Conservation (phyloP, 2,329 filamentous ascomycete species). For the Apiospora phragmitis region DNA sequence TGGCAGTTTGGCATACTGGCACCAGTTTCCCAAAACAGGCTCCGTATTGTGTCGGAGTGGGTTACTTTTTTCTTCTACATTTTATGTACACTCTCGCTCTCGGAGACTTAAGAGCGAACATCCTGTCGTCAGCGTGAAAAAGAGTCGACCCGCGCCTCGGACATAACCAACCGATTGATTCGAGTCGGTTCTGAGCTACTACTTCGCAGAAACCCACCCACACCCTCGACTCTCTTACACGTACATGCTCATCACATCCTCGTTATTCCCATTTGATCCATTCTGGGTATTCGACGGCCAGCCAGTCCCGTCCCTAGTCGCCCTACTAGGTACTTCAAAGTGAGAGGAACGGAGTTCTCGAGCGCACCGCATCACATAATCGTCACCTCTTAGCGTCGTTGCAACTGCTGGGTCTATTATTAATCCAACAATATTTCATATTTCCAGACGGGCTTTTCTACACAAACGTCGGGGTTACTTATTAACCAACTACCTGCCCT, state of each 20-base stretch:
- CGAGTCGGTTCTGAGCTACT: slow-evolving; percentile 28
- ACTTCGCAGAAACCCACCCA: slow-evolving; percentile 14
- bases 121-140: background rate
- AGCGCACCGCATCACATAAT: slow-evolving; percentile 31
- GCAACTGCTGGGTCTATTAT: slow-evolving; percentile 29
- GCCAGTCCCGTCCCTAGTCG: background rate
- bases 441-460: slow-evolving; percentile 12
- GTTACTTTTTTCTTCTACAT: background rate
- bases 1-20: background rate
- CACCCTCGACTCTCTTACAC: slow-evolving; percentile 1
- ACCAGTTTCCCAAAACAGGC: background rate
- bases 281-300: background rate
- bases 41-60: background rate
- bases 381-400: slow-evolving; percentile 27
- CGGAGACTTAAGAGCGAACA: slow-evolving; percentile 9
- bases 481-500: background rate
- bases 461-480: background rate
- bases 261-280: slow-evolving; percentile 6
- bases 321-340: background rate
- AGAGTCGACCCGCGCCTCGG: slow-evolving; percentile 11
- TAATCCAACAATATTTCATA: slow-evolving; percentile 30
- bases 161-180: slow-evolving; percentile 17
- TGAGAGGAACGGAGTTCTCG: background rate
- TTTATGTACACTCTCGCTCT: slow-evolving; percentile 4
- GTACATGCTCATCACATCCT: background rate